These are phyloP conservation scores for Aureobasidium sp. DNA, from an alignment of 2,329 filamentous ascomycete genomes.

Conservation along the genomic window DNA sequence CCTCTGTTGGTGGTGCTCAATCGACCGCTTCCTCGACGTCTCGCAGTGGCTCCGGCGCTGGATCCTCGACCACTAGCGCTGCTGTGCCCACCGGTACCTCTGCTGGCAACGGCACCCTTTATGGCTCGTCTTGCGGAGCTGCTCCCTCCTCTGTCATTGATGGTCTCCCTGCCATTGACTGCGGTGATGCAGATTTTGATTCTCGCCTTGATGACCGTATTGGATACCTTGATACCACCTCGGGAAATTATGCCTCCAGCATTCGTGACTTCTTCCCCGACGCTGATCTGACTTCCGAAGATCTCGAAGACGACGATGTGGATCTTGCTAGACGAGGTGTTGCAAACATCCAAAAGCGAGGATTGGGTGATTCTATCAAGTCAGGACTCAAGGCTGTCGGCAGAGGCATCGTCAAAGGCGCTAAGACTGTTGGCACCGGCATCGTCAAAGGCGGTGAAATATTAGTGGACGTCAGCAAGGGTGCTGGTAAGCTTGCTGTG, in stretches of 20 bases:
- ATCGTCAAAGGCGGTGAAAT: background rate
- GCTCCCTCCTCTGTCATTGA: background rate
- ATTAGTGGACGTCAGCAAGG: background rate
- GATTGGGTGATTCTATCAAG: too few relatives aligned
- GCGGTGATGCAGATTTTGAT: slow-evolving; percentile 4
- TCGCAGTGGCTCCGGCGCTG: background rate
- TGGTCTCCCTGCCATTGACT: background rate
- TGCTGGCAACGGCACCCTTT: background rate
- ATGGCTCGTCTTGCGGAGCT: slow-evolving; percentile 1
- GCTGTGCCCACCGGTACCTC: background rate
- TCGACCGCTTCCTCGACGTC: background rate
- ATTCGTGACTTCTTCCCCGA: background rate
- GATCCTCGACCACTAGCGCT: background rate
- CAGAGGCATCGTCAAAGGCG: background rate
- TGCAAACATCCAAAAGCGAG: background rate
- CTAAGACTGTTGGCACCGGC: background rate
- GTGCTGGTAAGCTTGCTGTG: background rate
- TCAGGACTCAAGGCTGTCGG: background rate
- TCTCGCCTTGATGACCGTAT: background rate
- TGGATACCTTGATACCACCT: slow-evolving; percentile 1
- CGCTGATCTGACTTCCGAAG: background rate
- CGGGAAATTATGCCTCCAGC: background rate
- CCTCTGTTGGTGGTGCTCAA: background rate
- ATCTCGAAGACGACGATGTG: background rate
- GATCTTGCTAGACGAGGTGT: background rate